Percentiles rank a stretch among this genome's conserved stretches.
These are phyloP conservation scores for Colletotrichum plurivorum DNA, from an alignment of 2,329 filamentous ascomycete species.

Conservation along the genomic window DNA sequence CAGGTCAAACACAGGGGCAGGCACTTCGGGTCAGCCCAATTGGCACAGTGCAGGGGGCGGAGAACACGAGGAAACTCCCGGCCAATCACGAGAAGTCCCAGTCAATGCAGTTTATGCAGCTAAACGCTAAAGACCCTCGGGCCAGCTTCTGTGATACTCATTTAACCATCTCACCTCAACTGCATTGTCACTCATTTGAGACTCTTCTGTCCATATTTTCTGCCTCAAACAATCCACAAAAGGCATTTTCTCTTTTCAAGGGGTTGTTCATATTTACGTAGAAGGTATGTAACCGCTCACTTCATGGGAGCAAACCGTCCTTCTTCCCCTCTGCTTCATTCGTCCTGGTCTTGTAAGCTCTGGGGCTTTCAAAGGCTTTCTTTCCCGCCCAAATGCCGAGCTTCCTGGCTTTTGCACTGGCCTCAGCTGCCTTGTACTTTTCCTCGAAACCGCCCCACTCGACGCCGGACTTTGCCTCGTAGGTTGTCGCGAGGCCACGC, in stretches of 20 bases:
- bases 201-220: background rate
- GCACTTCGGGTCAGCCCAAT: background rate
- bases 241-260: background rate
- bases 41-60: conserved; percentile 18
- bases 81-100: conserved; percentile 14
- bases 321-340: conserved; percentile 42
- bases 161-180: conserved; percentile 1
- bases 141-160: background rate
- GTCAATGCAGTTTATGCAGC: background rate
- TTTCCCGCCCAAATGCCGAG: conserved; percentile 83
- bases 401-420: conserved; percentile 73
- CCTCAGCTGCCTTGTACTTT: conserved; percentile 77
- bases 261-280: too few species aligned
- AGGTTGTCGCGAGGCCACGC: conserved; percentile 87
- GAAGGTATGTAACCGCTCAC: background rate
- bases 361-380: conserved; percentile 82
- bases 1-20: conserved; percentile 39
- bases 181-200: background rate
- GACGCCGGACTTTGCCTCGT: conserved; percentile 90
- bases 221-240: background rate
- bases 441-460: conserved; percentile 85
- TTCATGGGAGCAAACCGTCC: conserved; percentile 27
- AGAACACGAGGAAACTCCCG: background rate
- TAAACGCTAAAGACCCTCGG: background rate
- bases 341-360: conserved; percentile 83